phyloP scores from a whole-genome alignment of 73 alveolate species.

The Paramecium sexaurelia region DNA sequence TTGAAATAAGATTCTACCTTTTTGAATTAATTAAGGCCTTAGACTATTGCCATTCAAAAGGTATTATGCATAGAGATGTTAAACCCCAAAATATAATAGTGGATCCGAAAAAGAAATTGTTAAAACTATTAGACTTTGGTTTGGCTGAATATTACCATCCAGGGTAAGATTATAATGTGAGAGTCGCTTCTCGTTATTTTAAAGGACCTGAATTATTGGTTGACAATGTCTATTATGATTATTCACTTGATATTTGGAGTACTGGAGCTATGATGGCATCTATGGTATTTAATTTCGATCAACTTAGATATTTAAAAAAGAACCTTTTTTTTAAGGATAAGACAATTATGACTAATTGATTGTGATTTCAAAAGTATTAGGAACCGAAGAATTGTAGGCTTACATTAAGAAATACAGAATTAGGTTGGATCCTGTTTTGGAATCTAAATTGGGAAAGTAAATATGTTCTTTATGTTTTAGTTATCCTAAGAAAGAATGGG shows the following conservation, averaged over 20 bases:
- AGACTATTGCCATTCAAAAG: conserved; percentile 96
- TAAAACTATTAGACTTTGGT: conserved; percentile 97
- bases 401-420: conserved; percentile 68
- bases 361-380: conserved; percentile 96
- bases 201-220: conserved; percentile 97
- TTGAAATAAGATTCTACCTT: conserved; percentile 82
- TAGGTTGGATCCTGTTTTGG: conserved; percentile 74
- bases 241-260: conserved; percentile 93
- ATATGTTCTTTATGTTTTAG: neutral
- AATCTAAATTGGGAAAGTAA: conserved; percentile 66
- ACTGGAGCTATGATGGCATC: conserved; percentile 94
- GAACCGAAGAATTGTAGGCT: conserved; percentile 84
- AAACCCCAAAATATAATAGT: conserved; percentile 97
- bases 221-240: conserved; percentile 84
- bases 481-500: conserved; percentile 66
- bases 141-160: conserved; percentile 97
- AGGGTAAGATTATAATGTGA: conserved; percentile 92
- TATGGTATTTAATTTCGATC: conserved; percentile 70
- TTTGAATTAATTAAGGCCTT: conserved; percentile 84
- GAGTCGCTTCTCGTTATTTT: conserved; percentile 96
- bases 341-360: conserved; percentile 97
- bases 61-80: conserved; percentile 98
- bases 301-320: conserved; percentile 90
- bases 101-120: conserved; percentile 87
- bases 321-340: conserved; percentile 98